Evolutionary conservation across 2,329 filamentous ascomycete genomes (phyloP).

Genomic region (Botrytis medusae): DNA sequence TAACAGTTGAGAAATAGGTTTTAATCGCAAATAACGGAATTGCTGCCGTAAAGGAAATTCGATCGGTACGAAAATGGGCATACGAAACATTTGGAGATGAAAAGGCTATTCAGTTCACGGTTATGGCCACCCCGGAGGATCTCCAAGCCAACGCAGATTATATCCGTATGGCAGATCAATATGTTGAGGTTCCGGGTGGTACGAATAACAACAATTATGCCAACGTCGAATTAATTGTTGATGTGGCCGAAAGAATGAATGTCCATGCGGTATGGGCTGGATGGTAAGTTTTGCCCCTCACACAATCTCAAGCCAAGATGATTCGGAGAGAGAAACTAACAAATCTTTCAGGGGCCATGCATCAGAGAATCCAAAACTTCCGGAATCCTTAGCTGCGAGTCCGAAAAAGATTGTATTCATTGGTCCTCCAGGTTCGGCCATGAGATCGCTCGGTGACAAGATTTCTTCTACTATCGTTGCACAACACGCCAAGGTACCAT

Average conservation of each 20-base stretch:
- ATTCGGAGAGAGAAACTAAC: slow-evolving; percentile 21
- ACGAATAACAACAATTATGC: slow-evolving; percentile 99
- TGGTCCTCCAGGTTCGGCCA: slow-evolving; percentile 93
- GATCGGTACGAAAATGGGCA: slow-evolving; percentile 99
- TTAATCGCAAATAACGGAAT: slow-evolving; percentile 99
- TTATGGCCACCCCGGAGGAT: slow-evolving; percentile 99
- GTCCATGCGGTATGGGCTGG: slow-evolving; percentile 99
- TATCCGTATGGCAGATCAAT: slow-evolving; percentile 99
- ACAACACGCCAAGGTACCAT: slow-evolving; percentile 93
- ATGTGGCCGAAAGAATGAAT: slow-evolving; percentile 96
- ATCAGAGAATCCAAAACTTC: slow-evolving; percentile 96
- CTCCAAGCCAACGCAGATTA: slow-evolving; percentile 97
- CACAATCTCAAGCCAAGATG: neutral
- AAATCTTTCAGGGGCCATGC: slow-evolving; percentile 76
- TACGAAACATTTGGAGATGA: slow-evolving; percentile 99
- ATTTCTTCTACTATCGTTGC: slow-evolving; percentile 99
- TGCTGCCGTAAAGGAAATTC: slow-evolving; percentile 98
- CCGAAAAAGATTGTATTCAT: slow-evolving; percentile 99
- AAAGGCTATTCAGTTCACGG: slow-evolving; percentile 96
- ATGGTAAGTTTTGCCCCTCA: slow-evolving; percentile 62
- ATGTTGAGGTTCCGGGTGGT: slow-evolving; percentile 96
- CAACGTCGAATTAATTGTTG: slow-evolving; percentile 98
- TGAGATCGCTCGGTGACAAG: slow-evolving; percentile 99
- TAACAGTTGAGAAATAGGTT: slow-evolving; percentile 57
- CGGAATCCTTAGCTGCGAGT: slow-evolving; percentile 91